Base-by-base conservation (phyloP, 2,329 filamentous ascomycete species). In the Fusarium palustre region DNA sequence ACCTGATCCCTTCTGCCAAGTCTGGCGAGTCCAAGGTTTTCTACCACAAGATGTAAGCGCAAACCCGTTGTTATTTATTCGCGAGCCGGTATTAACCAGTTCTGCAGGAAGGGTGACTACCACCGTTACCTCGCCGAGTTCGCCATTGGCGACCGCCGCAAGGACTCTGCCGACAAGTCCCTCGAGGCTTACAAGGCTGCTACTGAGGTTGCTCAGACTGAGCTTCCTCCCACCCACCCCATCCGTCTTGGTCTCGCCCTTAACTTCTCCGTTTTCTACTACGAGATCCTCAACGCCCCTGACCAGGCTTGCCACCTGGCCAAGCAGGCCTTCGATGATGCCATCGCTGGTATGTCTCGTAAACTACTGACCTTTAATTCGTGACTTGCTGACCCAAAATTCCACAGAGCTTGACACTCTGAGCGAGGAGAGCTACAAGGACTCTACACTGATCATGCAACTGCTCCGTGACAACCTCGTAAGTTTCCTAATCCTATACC, bases 231-330 rank as follows among this genome's bases (percentile, higher is more conserved):
- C 69, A 98, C 96, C 68, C 95, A 98, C 88, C 95, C 95, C 77
- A 98, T 98, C 86, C 94, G 95, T 79, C 93, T 98, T 73, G 95
- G 95, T 82, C 91, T 98, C 78, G 95, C 95, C 75, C 90, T 98
- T 76, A 98, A 97, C 91, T 97, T 98, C 90, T 97, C 94, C 71
- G 95, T 97, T 78, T 97, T 97, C 89, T 98, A 98, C 91, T 99
- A 99, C 83, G 96, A 99, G 90, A 99, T 98, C 81, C 88, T 98
- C 79, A 99, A 98, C 88, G 94, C 95, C 43, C 95, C 95, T 71
- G 96, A 98, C 82, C 95, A 97, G 80, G 95, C 95, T 79, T 98
- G 95, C 90, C 95, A 98, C 82, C 90, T 98, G 74, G 95, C 95
- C 84, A 98, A 98, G 90, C 95, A 98, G 87, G 95, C 96, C 52